Evolutionary conservation across 2,329 filamentous ascomycete species (phyloP), one percentile per base, ranked within the genome.

Genomic region (Apiospora hydei): DNA sequence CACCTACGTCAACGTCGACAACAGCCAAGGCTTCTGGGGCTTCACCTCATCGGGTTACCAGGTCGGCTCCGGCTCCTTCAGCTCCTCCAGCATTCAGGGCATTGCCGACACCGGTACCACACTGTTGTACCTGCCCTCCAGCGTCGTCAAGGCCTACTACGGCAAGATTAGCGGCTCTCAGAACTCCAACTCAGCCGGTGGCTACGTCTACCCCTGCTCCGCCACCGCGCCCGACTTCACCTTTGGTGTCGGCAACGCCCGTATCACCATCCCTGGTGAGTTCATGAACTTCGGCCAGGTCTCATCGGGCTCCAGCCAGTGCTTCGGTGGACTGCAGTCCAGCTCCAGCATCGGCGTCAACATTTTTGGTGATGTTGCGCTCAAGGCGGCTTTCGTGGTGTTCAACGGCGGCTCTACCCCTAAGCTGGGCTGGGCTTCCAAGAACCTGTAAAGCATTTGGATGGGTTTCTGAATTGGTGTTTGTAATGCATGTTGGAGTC

Each of bases 301-400:
- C 61, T 84, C 84, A 26, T 82, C 78, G 30, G 83, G 84, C 73
- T 82, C 78, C 13, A 78, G 77, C 4, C 83, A 72, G 49, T 93
- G 91, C 86, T 92, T 86, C 77, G 92, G 92, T 72, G 91, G 91
- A 68, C 86, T 94, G 71, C 92, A 93, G 85, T 81, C 76, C 51
- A 73, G 73, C 68, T 44, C 61, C 11, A 76, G 71, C 49, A 76
- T 78, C 38, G 77, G 77, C 49, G 83, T 90, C 78, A 86, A 84
- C 77, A 92, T 93, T 81, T 89, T 90, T 73, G 91, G 91, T 43
- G 90, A 92, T 76, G 85, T 91, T 75, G 90, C 91, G 83, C 85
- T 93, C 72, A 92, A 92, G 87, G 85, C 85, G 74, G 87, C 90
- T 77, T 92, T 90, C 76, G 89, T 89, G 67, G 86, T 92, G 72